Evolutionary conservation across 2,329 filamentous ascomycete genomes (phyloP), one percentile per base, ranked within the genome.

Genomic region (Colletotrichum coccodes): DNA sequence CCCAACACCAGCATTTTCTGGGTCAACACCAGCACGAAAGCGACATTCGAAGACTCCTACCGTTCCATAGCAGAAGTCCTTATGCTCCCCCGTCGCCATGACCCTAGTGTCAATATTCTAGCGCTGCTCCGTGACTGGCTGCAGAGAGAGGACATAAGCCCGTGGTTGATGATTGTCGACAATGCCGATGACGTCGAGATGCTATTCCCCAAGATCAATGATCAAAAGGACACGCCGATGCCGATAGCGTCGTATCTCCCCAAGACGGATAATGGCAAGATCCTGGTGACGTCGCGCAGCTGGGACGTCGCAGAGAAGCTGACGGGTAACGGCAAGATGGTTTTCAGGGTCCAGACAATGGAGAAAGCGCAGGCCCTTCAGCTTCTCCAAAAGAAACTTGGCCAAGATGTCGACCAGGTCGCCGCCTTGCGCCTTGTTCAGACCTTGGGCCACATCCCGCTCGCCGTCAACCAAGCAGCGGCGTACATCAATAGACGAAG

Each of bases 401-500:
- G 68, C 0, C 56, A 67, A 21, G 57, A 71, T 1, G 42, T 72
- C 0, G 40, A 64, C 0, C 8, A 59, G 44, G 14, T 3, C 12
- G 49, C 7, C 23, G 56, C 57, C 3, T 40, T 49, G 60, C 0
- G 61, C 71, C 16, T 47, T 72, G 0, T 32, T 68, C 1, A 38
- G 47, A 3, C 73, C 78, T 68, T 82, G 0, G 77, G 79, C 3
- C 65, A 75, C 23, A 70, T 82, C 0, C 79, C 80, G 0, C 73
- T 82, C 1, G 80, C 80, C 0, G 38, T 82, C 0, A 76, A 71
- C 2, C 79, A 81, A 52, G 80, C 78, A 12, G 74, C 78, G 0
- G 76, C 78, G 0, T 82, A 79, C 12, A 81, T 81, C 0, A 77
- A 79, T 6, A 74, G n/a, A 12, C 74, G 79, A 26, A 68, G 79